phyloP scores from a whole-genome alignment of 192 early-diverging fungal genomes.

The Coemansia sp. region DNA sequence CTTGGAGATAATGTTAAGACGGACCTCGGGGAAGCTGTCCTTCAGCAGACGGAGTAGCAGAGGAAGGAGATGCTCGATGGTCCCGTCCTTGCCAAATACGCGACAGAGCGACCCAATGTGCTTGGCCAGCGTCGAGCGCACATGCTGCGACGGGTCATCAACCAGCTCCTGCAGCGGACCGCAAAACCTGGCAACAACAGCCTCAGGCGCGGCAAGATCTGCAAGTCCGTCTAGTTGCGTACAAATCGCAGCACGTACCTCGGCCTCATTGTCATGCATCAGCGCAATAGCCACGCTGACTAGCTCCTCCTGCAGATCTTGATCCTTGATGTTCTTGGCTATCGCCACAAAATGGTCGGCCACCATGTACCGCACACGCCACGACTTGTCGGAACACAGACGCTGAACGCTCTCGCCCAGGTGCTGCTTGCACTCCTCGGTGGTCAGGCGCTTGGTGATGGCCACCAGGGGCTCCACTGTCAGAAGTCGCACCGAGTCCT shows the following conservation, averaged over 20 bases:
- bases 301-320: conserved; percentile 73
- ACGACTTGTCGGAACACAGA: conserved; percentile 91
- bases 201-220: conserved; percentile 76
- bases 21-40: conserved; percentile 96
- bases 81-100: conserved; percentile 92
- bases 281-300: conserved; percentile 82
- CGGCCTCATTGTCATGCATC: conserved; percentile 95
- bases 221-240: conserved; percentile 78
- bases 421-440: conserved; percentile 76
- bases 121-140: conserved; percentile 92
- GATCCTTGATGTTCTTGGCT: conserved; percentile 51
- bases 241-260: conserved; percentile 94
- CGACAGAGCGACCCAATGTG: conserved; percentile 96
- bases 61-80: conserved; percentile 93
- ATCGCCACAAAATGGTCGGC: conserved; percentile 97
- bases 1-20: conserved; percentile 98
- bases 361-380: conserved; percentile 99
- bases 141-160: conserved; percentile 95
- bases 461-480: conserved; percentile 90
- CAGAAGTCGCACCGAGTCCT: conserved; percentile 97
- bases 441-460: conserved; percentile 77
- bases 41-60: conserved; percentile 95
- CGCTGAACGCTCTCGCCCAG: conserved; percentile 72
- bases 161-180: conserved; percentile 93
- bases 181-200: conserved; percentile 75